Conservation (phyloP, 1,139 yeast species). For the Casaregolazyma suthepensis region DNA sequence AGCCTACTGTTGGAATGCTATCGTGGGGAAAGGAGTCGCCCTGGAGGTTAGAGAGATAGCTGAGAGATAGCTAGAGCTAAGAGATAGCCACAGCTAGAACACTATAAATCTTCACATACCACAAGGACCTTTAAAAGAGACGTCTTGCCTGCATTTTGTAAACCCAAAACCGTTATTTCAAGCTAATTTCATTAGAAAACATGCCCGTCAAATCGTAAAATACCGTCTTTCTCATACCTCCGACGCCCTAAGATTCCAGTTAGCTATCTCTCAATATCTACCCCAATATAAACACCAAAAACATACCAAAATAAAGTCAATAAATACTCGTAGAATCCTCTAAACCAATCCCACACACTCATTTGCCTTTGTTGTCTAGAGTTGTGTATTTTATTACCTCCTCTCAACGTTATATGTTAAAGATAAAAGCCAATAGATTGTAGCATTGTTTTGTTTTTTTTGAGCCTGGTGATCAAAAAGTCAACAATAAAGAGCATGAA, state of each 20-base stretch:
- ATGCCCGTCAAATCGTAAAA: background rate
- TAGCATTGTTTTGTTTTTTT: background rate
- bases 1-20: constrained; percentile 38
- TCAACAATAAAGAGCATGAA: background rate
- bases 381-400: background rate
- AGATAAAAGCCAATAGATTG: background rate
- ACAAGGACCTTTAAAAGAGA: constrained; percentile 32
- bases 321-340: constrained; percentile 24
- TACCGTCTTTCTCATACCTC: constrained; percentile 17
- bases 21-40: constrained; percentile 35
- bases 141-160: constrained; percentile 39
- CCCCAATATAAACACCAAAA: background rate
- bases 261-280: background rate
- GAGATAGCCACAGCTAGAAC: background rate
- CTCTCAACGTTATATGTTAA: background rate
- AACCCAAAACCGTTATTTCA: constrained; percentile 35
- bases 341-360: constrained; percentile 26
- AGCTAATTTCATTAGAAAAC: constrained; percentile 20
- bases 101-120: constrained; percentile 13
- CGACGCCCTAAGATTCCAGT: constrained; percentile 20
- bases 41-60: constrained; percentile 11
- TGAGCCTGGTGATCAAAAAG: background rate
- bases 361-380: background rate
- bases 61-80: background rate
- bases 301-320: constrained; percentile 28